Evolutionary conservation across 2,329 filamentous ascomycete genomes (phyloP).

Genomic region (Ascochyta clinopodiicola): DNA sequence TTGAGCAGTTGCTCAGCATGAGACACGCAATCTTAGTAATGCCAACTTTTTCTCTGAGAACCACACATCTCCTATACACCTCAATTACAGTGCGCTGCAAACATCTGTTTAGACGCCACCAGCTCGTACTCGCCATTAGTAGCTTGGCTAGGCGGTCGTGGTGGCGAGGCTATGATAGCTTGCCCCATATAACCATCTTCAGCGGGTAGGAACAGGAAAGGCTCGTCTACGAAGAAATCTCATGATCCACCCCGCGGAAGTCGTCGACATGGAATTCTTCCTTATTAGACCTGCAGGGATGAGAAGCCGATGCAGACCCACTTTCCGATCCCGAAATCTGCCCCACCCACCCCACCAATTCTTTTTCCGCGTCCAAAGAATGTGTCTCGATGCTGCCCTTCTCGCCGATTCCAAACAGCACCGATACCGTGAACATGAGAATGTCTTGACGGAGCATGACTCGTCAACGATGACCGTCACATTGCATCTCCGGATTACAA

Average conservation of each 20-base stretch:
- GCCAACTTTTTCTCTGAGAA: not conserved
- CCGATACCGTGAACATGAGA: not conserved
- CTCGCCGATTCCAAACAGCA: not conserved
- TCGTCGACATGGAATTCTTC: not conserved
- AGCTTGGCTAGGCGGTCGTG: not conserved
- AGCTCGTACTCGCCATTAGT: not conserved
- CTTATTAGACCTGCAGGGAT: not conserved
- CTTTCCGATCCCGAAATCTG: not conserved
- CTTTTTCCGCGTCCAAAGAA: not conserved
- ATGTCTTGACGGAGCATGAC: slow-evolving; percentile 1
- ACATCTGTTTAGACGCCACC: not conserved
- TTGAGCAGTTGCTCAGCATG: slow-evolving; percentile 8
- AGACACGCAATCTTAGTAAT: slow-evolving; percentile 4
- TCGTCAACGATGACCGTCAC: slow-evolving; percentile 1
- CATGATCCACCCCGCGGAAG: not conserved
- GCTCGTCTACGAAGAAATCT: not conserved
- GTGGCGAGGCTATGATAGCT: not conserved
- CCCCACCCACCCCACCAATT: slow-evolving; percentile 6
- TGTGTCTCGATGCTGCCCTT: not conserved
- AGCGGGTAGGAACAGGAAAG: slow-evolving; percentile 1
- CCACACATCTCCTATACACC: too few species aligned
- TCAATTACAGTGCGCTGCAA: not conserved
- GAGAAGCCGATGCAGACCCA: not conserved
- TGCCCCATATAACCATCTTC: not conserved
- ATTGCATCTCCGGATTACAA: not conserved